Conservation (phyloP, 2,329 filamentous ascomycete species). For the Thermoascus crustaceus region DNA sequence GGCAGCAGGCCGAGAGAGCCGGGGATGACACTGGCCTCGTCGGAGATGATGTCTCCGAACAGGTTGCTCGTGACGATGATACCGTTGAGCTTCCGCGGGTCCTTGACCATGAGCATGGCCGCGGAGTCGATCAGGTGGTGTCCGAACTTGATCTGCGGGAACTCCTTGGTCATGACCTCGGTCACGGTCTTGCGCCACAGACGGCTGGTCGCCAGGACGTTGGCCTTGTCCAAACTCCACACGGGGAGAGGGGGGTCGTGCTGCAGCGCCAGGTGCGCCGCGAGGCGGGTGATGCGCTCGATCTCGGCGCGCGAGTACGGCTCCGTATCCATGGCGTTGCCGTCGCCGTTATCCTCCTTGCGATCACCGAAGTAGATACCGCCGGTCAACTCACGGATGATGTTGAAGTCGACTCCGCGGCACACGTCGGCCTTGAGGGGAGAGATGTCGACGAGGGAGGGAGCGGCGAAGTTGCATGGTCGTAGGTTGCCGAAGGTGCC, state of each 20-base stretch:
- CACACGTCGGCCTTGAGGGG: slow-evolving; percentile 81
- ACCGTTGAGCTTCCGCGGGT: slow-evolving; percentile 77
- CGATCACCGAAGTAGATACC: slow-evolving; percentile 94
- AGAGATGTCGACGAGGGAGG: slow-evolving; percentile 72
- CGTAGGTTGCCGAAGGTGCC: slow-evolving; percentile 90
- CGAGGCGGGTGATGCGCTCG: slow-evolving; percentile 77
- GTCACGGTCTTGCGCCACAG: slow-evolving; percentile 83
- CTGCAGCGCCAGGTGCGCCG: slow-evolving; percentile 69
- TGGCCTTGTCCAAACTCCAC: slow-evolving; percentile 90
- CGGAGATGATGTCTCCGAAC: slow-evolving; percentile 92
- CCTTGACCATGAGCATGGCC: slow-evolving; percentile 98
- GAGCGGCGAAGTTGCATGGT: slow-evolving; percentile 90
- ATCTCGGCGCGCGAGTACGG: slow-evolving; percentile 79
- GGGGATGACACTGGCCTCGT: slow-evolving; percentile 91
- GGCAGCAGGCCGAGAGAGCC: slow-evolving; percentile 82
- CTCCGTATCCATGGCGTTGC: slow-evolving; percentile 75
- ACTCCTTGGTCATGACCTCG: slow-evolving; percentile 80
- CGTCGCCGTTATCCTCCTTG: slow-evolving; percentile 64
- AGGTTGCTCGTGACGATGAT: slow-evolving; percentile 88
- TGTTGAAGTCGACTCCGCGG: slow-evolving; percentile 81
- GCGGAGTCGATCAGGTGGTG: slow-evolving; percentile 93
- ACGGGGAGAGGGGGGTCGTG: slow-evolving; percentile 69
- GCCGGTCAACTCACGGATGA: slow-evolving; percentile 84
- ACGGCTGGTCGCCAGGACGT: slow-evolving; percentile 82
- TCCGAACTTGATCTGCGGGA: slow-evolving; percentile 71